A percentile compares a stretch with the other conserved stretches of the same genome.
Evolutionary conservation across 441 rosid species (phyloP).

Genomic region (Theobroma grandiflorum): DNA sequence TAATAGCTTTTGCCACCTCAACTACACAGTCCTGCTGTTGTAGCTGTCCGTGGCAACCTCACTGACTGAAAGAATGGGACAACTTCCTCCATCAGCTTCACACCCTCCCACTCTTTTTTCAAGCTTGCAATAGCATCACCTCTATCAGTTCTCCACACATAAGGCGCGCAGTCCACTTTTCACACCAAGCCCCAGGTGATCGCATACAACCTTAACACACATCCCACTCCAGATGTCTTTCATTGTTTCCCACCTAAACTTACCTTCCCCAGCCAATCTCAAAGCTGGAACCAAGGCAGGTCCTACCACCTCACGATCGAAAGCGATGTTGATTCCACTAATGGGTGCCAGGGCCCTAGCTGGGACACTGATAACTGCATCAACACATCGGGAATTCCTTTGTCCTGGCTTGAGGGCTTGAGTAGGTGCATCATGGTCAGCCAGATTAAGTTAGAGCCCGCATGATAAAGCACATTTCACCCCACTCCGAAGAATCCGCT

Average conservation of each 20-base stretch:
- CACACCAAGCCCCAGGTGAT: slow-evolving; percentile 85
- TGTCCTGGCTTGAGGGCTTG: slow-evolving; percentile 86
- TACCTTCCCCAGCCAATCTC: slow-evolving; percentile 83
- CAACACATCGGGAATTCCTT: slow-evolving; percentile 80
- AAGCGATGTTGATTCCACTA: slow-evolving; percentile 93
- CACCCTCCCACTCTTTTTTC: slow-evolving; percentile 98
- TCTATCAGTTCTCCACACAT: slow-evolving; percentile 90
- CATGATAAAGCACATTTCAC: slow-evolving; percentile 84
- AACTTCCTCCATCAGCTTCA: slow-evolving; percentile 93
- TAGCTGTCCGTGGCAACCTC: slow-evolving; percentile 60
- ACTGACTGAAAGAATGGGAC: slow-evolving; percentile 84
- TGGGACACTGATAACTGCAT: slow-evolving; percentile 90
- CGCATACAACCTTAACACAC: slow-evolving; percentile 84
- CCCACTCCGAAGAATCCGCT: slow-evolving; percentile 68
- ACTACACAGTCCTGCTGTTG: slow-evolving; percentile 66
- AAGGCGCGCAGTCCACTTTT: slow-evolving; percentile 96
- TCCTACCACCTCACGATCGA: slow-evolving; percentile 76
- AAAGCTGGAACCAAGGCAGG: slow-evolving; percentile 84
- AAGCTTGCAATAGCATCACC: slow-evolving; percentile 82
- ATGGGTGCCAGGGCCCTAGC: slow-evolving; percentile 66
- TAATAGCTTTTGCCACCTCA: slow-evolving; percentile 70
- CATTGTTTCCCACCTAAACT: slow-evolving; percentile 90
- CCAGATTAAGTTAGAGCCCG: slow-evolving; percentile 94
- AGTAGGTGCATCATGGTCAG: slow-evolving; percentile 96
- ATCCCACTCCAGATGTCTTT: slow-evolving; percentile 96